A percentile compares a stretch with the other conserved stretches of the same genome.
Conservation (phyloP, 495 filamentous ascomycete genomes). For the Xylaria cubensis region DNA sequence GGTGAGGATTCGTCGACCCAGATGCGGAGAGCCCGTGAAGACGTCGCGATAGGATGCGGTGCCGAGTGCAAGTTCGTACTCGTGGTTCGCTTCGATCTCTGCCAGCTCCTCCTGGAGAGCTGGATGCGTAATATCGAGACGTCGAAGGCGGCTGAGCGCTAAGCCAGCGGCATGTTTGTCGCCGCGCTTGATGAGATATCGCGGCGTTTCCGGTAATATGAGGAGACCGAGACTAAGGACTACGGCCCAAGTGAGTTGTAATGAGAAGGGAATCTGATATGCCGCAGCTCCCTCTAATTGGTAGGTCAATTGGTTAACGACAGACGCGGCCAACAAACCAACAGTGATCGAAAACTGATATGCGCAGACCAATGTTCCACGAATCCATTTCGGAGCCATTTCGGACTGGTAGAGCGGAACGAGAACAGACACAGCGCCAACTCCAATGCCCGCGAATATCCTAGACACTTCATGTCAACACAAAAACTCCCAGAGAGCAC, state of each 20-base stretch:
- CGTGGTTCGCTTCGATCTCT: conserved; percentile 89
- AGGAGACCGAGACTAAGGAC: conserved; percentile 76
- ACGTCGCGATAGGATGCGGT: conserved; percentile 77
- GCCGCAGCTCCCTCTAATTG: conserved; percentile 65
- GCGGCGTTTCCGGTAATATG: conserved; percentile 85
- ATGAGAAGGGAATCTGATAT: conserved; percentile 84
- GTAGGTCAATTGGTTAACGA: conserved; percentile 80
- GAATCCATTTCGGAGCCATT: conserved; percentile 88
- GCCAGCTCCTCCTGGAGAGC: conserved; percentile 78
- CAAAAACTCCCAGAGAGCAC: not conserved
- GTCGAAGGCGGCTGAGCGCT: conserved; percentile 76
- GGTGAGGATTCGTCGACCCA: conserved; percentile 61
- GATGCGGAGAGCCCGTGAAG: conserved; percentile 64
- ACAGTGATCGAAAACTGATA: conserved; percentile 92
- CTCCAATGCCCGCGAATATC: conserved; percentile 78
- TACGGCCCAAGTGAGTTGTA: conserved; percentile 86
- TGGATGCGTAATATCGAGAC: conserved; percentile 77
- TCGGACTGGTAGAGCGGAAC: conserved; percentile 91
- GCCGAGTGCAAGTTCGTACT: conserved; percentile 81
- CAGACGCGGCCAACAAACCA: conserved; percentile 80
- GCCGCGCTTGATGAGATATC: conserved; percentile 82
- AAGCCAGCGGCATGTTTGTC: conserved; percentile 71
- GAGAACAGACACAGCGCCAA: conserved; percentile 81
- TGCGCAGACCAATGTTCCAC: conserved; percentile 86
- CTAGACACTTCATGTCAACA: conserved; percentile 41